Conservation (phyloP, 768 basidiomycete genomes). For the Calocybe gangraenosa region DNA sequence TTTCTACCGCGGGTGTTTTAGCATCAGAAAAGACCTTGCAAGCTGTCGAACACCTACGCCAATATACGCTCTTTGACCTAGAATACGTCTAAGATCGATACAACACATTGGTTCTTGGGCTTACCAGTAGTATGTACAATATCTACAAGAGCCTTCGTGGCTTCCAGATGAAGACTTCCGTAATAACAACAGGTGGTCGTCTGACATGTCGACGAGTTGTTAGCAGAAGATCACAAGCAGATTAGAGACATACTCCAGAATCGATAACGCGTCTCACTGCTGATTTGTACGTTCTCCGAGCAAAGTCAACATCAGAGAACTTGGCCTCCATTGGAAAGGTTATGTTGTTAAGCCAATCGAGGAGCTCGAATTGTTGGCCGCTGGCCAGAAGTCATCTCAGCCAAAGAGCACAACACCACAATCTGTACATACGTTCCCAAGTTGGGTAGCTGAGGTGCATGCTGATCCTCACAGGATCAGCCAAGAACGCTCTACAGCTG, state of each 20-base stretch:
- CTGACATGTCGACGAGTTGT: slow-evolving; percentile 32
- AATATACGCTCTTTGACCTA: slow-evolving; percentile 81
- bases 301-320: slow-evolving; percentile 69
- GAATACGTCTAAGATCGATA: not conserved
- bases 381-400: slow-evolving; percentile 29
- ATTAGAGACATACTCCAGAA: slow-evolving; percentile 57
- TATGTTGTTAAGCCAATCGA: slow-evolving; percentile 81
- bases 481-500: no score
- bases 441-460: slow-evolving; percentile 79
- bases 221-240: slow-evolving; percentile 6
- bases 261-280: slow-evolving; percentile 72
- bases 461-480: no score
- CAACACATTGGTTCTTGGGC: slow-evolving; percentile 8
- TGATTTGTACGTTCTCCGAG: slow-evolving; percentile 58
- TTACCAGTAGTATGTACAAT: slow-evolving; percentile 59
- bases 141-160: slow-evolving; percentile 79
- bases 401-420: not conserved
- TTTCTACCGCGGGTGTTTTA: slow-evolving; percentile 47
- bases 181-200: slow-evolving; percentile 96
- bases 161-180: slow-evolving; percentile 74
- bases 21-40: not conserved
- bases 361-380: slow-evolving; percentile 80
- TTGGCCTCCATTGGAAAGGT: slow-evolving; percentile 88
- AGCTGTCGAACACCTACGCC: slow-evolving; percentile 52
- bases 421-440: slow-evolving; percentile 48